phyloP scores from a whole-genome alignment of 1,139 yeast species.

The Yamadazyma trypodendri region DNA sequence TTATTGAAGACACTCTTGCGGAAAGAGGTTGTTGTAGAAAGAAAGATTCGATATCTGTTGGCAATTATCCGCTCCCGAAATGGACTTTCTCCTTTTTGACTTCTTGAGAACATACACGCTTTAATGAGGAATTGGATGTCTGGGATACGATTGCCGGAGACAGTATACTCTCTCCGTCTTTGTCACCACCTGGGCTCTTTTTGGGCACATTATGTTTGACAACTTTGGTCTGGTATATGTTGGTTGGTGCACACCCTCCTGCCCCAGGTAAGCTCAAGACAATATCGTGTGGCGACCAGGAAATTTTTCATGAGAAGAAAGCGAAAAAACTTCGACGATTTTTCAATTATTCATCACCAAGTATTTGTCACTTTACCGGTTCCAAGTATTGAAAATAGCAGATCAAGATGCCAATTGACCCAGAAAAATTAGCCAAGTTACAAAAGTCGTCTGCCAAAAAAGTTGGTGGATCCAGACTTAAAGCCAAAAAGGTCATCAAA shows the following conservation, averaged over 20 bases:
- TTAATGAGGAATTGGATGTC: too few relatives aligned
- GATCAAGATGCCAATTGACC: slow-evolving; percentile 72
- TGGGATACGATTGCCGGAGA: too few relatives aligned
- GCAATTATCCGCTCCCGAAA: not conserved
- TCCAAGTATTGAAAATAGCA: not conserved
- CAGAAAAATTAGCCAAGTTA: slow-evolving; percentile 82
- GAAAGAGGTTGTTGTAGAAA: not conserved
- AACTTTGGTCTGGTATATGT: too few relatives aligned
- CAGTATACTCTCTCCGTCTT: too few relatives aligned
- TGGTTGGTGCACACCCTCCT: not conserved
- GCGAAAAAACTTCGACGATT: slow-evolving; percentile 22
- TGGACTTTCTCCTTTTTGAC: not conserved
- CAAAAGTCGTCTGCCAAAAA: slow-evolving; percentile 72
- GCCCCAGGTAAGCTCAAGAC: not conserved
- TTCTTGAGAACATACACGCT: not conserved
- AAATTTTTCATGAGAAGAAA: slow-evolving; percentile 6
- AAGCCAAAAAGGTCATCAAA: slow-evolving; percentile 66
- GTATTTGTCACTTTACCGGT: not conserved
- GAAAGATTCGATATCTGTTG: not conserved
- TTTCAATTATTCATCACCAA: slow-evolving; percentile 8
- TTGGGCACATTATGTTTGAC: too few relatives aligned
- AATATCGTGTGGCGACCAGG: slow-evolving; percentile 2
- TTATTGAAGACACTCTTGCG: too few relatives aligned
- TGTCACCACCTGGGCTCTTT: too few relatives aligned
- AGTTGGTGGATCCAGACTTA: slow-evolving; percentile 89